Base-by-base conservation (phyloP, 2,329 filamentous ascomycete genomes). In the Phyllosticta paracitricarpa region DNA sequence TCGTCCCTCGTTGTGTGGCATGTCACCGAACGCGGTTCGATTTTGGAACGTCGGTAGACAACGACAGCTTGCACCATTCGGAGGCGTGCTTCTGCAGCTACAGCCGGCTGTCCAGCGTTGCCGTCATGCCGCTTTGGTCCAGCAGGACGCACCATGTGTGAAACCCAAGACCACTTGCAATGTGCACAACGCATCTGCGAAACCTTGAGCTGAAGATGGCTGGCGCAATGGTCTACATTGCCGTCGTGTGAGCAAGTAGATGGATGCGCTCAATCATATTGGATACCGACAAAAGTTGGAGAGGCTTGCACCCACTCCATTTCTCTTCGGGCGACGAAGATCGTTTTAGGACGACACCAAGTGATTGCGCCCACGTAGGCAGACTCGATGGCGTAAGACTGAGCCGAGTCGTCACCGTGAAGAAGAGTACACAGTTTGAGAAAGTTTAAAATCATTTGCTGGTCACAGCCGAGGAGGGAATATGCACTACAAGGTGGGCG, bases 141-240 rank as follows among this genome's bases (percentile, higher is more conserved):
- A 55, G 14, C 35, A 51, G 51, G 40, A 54, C 58, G 56, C 56
- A 28, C 33, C 26, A 10, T 14, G 24, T 56, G 58, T 61, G 40
- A 26, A 22, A 61, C 58, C 53, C 54, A 51, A 56, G 24, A 55
- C 28, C 52, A 33, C 9, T 33, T 14, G 51, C 25, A 35, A 56
- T 60, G 58, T 56, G 58, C 54, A 51, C 40, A 40, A 26, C 58
- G 40, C 54, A 22, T 51, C 54, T 60, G 58, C 53, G 58, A 35
- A 26, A 51, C 58, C 25, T 51, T 52, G 35, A 48, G 30, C 48
- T 19, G 35, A 24, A 48, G n/a, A 30, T 14, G 25, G 48, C 51
- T 52, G 17, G 52, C 9, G 12, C 33, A 19, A 14, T 55, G 52
- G 58, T 24, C 40, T n/a, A n/a, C 40, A n/a, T 59, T 40, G 53